phyloP scores from a whole-genome alignment of 1,284 basidiomycete genomes.

The Trametes pubescens region DNA sequence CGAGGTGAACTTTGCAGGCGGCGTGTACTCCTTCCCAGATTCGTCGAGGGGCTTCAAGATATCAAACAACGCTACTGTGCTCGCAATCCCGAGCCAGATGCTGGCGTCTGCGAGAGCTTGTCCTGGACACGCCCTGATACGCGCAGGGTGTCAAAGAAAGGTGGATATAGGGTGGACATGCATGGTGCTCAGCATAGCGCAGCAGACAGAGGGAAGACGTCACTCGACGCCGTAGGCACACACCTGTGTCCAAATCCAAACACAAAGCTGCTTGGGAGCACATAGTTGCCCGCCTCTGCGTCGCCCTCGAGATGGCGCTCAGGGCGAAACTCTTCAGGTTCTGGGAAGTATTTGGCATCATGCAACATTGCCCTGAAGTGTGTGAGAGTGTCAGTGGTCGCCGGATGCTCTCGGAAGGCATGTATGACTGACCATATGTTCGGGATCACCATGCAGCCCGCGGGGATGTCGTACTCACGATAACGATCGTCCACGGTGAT shows the following conservation, averaged over 20 bases:
- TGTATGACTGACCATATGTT: conserved; percentile 50
- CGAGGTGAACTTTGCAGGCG: conserved; percentile 31
- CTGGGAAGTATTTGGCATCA: conserved; percentile 30
- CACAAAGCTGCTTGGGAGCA: conserved; percentile 1
- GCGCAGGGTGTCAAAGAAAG: neutral
- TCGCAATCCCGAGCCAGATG: conserved; percentile 40
- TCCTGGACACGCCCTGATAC: conserved; percentile 39
- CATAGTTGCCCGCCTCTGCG: neutral
- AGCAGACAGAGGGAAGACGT: too few relatives aligned
- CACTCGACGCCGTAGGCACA: neutral
- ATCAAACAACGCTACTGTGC: conserved; percentile 38
- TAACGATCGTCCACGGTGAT: conserved; percentile 55
- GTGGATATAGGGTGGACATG: neutral
- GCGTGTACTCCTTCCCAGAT: conserved; percentile 33
- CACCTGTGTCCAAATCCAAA: conserved; percentile 22
- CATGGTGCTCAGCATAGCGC: too few relatives aligned
- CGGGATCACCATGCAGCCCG: conserved; percentile 53
- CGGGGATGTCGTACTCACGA: conserved; percentile 53
- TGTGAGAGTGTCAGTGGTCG: neutral
- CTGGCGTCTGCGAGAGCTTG: conserved; percentile 38
- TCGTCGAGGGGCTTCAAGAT: conserved; percentile 35
- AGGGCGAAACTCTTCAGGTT: conserved; percentile 36
- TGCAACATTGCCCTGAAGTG: conserved; percentile 37
- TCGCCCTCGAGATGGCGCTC: conserved; percentile 32
- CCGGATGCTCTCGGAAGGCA: too few relatives aligned